phyloP scores from a whole-genome alignment of 768 basidiomycete species.

The Auricularia heimuer region DNA sequence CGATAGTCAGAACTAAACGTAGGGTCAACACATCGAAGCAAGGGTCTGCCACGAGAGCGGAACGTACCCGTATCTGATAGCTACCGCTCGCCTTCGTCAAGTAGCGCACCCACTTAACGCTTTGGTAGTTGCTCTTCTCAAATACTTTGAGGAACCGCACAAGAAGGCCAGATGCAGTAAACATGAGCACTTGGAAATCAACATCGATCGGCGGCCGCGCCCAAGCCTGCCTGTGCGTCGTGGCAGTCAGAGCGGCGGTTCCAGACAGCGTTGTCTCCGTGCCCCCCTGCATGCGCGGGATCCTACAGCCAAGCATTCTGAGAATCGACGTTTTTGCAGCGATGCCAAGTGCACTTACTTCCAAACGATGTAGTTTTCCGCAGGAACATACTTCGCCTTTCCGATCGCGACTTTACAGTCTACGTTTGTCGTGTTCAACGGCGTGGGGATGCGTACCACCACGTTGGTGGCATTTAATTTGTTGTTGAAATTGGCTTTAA shows the following conservation, averaged over 20 bases:
- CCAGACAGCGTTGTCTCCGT: constrained; percentile 82
- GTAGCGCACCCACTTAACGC: constrained; percentile 93
- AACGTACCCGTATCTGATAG: constrained; percentile 87
- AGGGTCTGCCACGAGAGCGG: constrained; percentile 4
- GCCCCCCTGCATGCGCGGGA: constrained; percentile 86
- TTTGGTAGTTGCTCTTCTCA: constrained; percentile 90
- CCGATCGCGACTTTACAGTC: constrained; percentile 87
- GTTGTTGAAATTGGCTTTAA: constrained; percentile 82
- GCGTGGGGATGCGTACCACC: constrained; percentile 89
- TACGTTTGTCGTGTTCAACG: constrained; percentile 84
- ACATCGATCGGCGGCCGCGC: constrained; percentile 95
- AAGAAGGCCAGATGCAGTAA: constrained; percentile 90
- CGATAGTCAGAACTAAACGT: not conserved
- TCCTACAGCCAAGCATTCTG: constrained; percentile 37
- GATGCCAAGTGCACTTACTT: constrained; percentile 55
- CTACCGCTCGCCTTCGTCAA: constrained; percentile 87
- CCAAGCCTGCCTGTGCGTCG: constrained; percentile 93
- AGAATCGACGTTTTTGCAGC: not conserved
- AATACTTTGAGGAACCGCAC: constrained; percentile 98
- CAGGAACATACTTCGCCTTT: constrained; percentile 96
- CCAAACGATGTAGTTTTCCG: constrained; percentile 94
- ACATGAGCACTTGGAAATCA: constrained; percentile 99
- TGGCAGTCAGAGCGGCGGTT: constrained; percentile 73
- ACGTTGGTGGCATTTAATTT: constrained; percentile 92
- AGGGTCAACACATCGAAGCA: not conserved